Conservation (phyloP, 225 moss, liverwort and hornwort genomes). For the Neckera pumila region DNA sequence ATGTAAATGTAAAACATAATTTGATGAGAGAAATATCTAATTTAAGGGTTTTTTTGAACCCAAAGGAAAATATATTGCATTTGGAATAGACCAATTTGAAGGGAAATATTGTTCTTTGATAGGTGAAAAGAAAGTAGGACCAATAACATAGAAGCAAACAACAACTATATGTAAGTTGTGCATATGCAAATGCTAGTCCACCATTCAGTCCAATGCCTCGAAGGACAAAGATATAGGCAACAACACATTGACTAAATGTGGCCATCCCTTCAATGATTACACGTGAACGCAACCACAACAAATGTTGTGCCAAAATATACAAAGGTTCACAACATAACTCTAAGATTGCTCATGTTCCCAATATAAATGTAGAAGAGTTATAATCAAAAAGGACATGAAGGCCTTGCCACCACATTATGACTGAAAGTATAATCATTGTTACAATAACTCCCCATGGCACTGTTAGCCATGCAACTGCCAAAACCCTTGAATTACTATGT, state of each 20-base stretch:
- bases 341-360: neutral
- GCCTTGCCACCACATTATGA: neutral
- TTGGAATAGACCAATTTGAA: neutral
- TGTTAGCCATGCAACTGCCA: neutral
- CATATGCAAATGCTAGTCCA: neutral
- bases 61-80: neutral
- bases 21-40: neutral
- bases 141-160: neutral
- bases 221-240: neutral
- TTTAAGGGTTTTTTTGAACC: neutral
- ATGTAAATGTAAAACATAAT: neutral
- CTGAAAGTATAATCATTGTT: neutral
- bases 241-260: accelerated
- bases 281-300: neutral
- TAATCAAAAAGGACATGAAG: neutral
- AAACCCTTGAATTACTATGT: neutral
- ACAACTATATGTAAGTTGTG: neutral
- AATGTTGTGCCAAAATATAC: neutral
- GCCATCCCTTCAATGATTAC: neutral
- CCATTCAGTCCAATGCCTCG: neutral
- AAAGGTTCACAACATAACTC: neutral
- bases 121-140: neutral
- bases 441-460: neutral
- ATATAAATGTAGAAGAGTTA: neutral
- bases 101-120: neutral